Base-by-base conservation (phyloP, 805 yeast species). In the Ogataea trehalophila region DNA sequence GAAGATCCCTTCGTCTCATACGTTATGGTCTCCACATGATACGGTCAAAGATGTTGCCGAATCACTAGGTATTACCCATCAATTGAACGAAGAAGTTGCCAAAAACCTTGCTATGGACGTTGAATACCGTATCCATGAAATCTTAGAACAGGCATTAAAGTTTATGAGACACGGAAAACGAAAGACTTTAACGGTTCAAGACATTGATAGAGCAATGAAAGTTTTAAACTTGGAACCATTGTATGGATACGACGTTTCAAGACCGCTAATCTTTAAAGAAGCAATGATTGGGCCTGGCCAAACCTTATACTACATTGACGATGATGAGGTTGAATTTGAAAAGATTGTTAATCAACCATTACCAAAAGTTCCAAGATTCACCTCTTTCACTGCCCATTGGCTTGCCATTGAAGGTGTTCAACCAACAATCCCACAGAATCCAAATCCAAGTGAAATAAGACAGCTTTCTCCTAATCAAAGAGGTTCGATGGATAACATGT, bases 381-480 rank as follows among this genome's bases (percentile, higher is more conserved):
- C 95, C 2, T 84, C 96, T 0, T 91, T 87, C 65, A 90, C 98
- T 0, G 95, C 97, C 6, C 95, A 87, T 64, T 92, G 99, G 98
- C 74, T 95, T 33, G 98, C 99, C 0, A 87, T 94, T 45, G 99
- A 94, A 67, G 99, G 99, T 48, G 96, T 94, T 8, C 99, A 94
- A 63, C 99, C 99, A 1, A 84, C 94, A 33, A 92, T 94, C 46
- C 95, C 97, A 2, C 99, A 95, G 68, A 94, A 94, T 69, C 99
- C 99, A 22, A 77, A 84, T 43, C 78, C 83, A 18, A 75, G 81
- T 43, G 97, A 91, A 56, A 83, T 92, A 52, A 81, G 83, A 62
- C 77, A 80, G 33, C 69, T 88, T 47, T 87, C 95, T 17, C 89
- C 96, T 5, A 73, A 81, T 29, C 75, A 82, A 39, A 76, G 97